Percentiles rank a stretch among this genome's conserved stretches.
Conservation (phyloP, 1,284 basidiomycete species). For the Rhodotorula sp. region DNA sequence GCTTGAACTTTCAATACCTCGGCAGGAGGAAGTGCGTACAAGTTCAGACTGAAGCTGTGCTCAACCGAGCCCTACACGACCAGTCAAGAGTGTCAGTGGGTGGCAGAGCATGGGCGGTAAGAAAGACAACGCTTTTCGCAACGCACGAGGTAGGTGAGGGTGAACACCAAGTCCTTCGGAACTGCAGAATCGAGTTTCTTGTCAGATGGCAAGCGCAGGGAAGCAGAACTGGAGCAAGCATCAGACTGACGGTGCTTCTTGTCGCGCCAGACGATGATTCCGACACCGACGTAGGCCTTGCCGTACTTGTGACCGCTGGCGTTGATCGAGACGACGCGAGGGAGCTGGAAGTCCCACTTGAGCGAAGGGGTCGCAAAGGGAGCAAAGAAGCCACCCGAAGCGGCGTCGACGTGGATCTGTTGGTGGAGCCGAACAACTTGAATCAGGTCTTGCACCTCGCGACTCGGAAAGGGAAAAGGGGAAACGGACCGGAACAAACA, state of each 20-base stretch:
- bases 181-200: not conserved
- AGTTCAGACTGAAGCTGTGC: constrained; percentile 87
- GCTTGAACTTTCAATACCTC: no score
- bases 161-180: constrained; percentile 54
- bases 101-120: not conserved
- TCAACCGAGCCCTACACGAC: constrained; percentile 45
- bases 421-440: no score
- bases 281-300: constrained; percentile 79
- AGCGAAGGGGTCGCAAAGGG: constrained; percentile 60
- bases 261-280: constrained; percentile 81
- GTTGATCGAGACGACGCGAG: constrained; percentile 85
- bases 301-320: constrained; percentile 59
- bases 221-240: no score
- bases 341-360: constrained; percentile 80
- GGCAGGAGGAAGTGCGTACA: constrained; percentile 48
- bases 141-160: constrained; percentile 56
- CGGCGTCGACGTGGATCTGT: constrained; percentile 73
- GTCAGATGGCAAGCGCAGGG: not conserved
- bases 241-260: constrained; percentile 50
- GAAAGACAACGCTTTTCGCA: constrained; percentile 41
- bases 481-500: constrained; percentile 44
- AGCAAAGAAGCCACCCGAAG: constrained; percentile 55
- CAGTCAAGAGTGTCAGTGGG: not conserved
- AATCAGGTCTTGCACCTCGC: no score
- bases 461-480: not conserved